These are phyloP conservation scores for Brassica rapa DNA, from an alignment of 345 rosid species.

Conservation along the genomic window DNA sequence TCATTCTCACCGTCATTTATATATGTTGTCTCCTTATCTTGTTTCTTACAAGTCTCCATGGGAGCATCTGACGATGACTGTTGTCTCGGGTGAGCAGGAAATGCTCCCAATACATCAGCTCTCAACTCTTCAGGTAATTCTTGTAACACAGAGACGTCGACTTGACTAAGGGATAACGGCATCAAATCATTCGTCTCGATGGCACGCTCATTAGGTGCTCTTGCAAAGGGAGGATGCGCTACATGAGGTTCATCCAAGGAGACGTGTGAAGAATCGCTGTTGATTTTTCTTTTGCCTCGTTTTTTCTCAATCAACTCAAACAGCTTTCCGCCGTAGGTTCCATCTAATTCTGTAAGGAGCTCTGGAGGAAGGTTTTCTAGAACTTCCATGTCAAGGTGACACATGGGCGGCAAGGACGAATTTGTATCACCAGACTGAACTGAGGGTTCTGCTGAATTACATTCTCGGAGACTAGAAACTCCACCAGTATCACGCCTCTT, in stretches of 20 bases:
- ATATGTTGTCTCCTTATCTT: constrained; percentile 37
- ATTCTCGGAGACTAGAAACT: constrained; percentile 36
- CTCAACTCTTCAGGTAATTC: constrained; percentile 83
- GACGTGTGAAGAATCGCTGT: constrained; percentile 22
- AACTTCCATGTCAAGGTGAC: constrained; percentile 79
- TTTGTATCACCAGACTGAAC: constrained; percentile 39
- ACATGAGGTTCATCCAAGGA: constrained; percentile 29
- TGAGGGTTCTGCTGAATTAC: constrained; percentile 42
- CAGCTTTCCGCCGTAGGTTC: constrained; percentile 73
- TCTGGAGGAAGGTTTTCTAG: constrained; percentile 84
- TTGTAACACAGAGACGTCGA: constrained; percentile 72
- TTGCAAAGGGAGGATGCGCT: constrained; percentile 12
- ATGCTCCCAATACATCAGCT: constrained; percentile 60
- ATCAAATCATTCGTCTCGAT: constrained; percentile 52
- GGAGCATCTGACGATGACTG: constrained; percentile 43
- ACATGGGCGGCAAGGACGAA: constrained; percentile 61
- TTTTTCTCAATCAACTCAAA: constrained; percentile 55
- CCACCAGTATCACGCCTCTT: constrained; percentile 37
- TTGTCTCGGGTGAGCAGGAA: constrained; percentile 58
- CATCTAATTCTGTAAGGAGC: constrained; percentile 77
- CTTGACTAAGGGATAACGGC: constrained; percentile 83
- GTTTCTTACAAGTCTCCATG: constrained; percentile 38
- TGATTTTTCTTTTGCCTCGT: constrained; percentile 45
- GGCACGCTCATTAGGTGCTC: constrained; percentile 39
- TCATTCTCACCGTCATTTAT: constrained; percentile 43